These are phyloP conservation scores for Colletotrichum orbiculare DNA, from an alignment of 2,329 filamentous ascomycete species.

Conservation along the genomic window DNA sequence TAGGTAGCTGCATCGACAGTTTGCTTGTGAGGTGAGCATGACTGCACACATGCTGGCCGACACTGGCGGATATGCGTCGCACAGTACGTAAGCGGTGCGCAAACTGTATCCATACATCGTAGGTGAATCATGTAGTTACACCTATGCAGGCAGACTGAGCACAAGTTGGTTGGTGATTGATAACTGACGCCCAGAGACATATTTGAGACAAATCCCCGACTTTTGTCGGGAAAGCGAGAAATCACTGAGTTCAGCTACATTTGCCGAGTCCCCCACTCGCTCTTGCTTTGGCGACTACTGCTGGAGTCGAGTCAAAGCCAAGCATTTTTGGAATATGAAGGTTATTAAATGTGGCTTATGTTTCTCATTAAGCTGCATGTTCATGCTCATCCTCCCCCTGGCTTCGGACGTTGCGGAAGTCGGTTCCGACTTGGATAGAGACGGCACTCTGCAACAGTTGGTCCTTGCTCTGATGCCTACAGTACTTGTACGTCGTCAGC, in stretches of 20 bases:
- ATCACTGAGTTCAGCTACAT: conserved; percentile 7
- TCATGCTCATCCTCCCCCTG: too few species aligned
- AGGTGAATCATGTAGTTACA: background rate
- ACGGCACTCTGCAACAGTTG: too few species aligned
- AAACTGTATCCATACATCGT: background rate
- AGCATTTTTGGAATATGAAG: background rate
- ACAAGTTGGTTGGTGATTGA: background rate
- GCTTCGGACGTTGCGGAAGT: too few species aligned
- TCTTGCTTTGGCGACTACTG: background rate
- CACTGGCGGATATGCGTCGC: background rate
- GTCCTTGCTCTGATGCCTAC: too few species aligned
- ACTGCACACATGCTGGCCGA: background rate
- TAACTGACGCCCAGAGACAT: conserved; percentile 13
- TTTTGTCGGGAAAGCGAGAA: conserved; percentile 23
- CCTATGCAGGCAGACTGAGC: background rate
- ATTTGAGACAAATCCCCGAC: conserved; percentile 16
- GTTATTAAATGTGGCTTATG: background rate
- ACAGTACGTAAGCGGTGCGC: background rate
- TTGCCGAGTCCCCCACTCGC: conserved; percentile 6
- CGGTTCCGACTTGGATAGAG: too few species aligned
- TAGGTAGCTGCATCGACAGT: background rate
- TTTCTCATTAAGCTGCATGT: too few species aligned
- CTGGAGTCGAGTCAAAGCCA: background rate
- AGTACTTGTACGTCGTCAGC: too few species aligned
- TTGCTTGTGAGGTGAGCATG: background rate